Evolutionary conservation across 495 filamentous ascomycete species (phyloP), one percentile per base, ranked within the genome.

Genomic region (Cairneyella variabilis): DNA sequence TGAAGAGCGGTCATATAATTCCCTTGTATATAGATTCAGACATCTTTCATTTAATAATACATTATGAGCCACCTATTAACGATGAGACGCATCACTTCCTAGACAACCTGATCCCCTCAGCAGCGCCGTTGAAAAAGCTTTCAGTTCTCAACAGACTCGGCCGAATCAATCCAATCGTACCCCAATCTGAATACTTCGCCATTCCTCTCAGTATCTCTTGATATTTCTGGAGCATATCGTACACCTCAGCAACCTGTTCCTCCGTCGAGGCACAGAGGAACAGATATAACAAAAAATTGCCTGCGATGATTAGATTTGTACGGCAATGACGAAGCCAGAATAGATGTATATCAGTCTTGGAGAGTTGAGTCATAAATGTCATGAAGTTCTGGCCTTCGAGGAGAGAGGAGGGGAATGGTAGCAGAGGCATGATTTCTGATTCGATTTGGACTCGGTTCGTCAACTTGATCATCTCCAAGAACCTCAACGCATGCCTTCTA

Each of bases 271-370:
- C 57, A 21, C 55, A 53, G 30, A 64, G 46, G 39, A 64, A 64
- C 10, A 61, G 58, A 26, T 64, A 64, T 40, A 64, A 61, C 18
- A 64, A 43, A 32, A 61, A 60, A 37, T 61, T 64, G 18, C 58
- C 54, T 9, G 43, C 40, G 7, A 57, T 49, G 2, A 60, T 59
- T 17, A 64, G 41, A 38, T 64, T 48, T 0, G 49, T 61, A 17
- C 58, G 37, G 20, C 54, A 50, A 32, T 64, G 56, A 1, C 60
- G 51, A 38, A 41, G 43, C 56, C 53, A 63, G 28, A 57, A 63
- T 1, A 51, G 36, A 34, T 60, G 22, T 1, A 60, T 34, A 26
- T 56, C 53, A 41, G 25, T 44, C 16, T 5, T 14, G 21, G 17
- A 17, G 9, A 59, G 42, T 2, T 43, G 17, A 21, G 41, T 6